These are phyloP conservation scores for Vitis vinifera DNA, from an alignment of 164 flowering plant genomes.

Conservation along the genomic window DNA sequence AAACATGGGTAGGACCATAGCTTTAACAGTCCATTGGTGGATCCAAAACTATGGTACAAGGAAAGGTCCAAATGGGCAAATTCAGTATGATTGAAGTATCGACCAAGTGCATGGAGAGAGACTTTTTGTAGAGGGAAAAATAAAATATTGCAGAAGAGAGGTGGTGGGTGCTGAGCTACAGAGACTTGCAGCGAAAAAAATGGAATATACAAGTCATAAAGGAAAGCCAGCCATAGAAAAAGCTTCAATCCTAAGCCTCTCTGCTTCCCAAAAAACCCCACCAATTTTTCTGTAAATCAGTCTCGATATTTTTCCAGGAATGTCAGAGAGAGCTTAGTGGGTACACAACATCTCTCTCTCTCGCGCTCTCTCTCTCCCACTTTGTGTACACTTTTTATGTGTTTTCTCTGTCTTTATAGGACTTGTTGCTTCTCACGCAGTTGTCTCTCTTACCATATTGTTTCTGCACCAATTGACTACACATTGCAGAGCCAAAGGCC, in stretches of 20 bases:
- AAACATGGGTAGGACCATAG: no score
- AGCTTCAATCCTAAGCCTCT: constrained; percentile 16
- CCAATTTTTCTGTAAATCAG: not conserved
- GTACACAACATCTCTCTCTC: constrained; percentile 3
- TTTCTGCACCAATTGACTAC: constrained; percentile 19
- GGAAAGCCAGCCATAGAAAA: constrained; percentile 10
- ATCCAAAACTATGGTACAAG: not conserved
- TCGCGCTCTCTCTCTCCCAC: not conserved
- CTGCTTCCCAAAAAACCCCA: not conserved
- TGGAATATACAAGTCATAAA: constrained; percentile 5
- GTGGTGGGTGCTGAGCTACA: constrained; percentile 6
- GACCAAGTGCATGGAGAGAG: no score
- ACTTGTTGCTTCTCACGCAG: constrained; percentile 15
- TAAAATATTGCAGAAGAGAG: no score
- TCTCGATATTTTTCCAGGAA: constrained; percentile 11
- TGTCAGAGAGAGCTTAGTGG: constrained; percentile 24
- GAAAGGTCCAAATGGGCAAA: not conserved
- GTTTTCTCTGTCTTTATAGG: constrained; percentile 17
- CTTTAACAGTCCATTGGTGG: no score
- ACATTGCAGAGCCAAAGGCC: constrained; percentile 13
- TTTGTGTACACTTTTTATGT: not conserved
- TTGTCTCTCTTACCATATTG: constrained; percentile 10
- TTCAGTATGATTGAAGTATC: not conserved
- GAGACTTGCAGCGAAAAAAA: constrained; percentile 16
- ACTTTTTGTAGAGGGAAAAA: no score